phyloP scores from a whole-genome alignment of 2,329 filamentous ascomycete species.

The Colletotrichum sp. region DNA sequence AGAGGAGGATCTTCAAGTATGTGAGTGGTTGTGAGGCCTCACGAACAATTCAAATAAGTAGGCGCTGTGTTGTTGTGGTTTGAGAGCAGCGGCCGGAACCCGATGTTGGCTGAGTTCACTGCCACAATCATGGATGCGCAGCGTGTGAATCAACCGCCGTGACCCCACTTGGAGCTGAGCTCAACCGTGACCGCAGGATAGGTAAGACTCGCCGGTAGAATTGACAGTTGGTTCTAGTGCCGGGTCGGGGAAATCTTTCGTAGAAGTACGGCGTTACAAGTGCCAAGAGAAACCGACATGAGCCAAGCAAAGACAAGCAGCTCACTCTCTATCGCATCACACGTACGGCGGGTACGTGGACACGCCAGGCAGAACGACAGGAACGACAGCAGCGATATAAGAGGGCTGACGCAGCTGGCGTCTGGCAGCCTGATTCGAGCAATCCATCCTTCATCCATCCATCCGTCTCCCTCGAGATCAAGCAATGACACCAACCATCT shows the following conservation, averaged over 20 bases:
- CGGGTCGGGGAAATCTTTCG: not conserved
- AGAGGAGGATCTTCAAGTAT: not conserved
- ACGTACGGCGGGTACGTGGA: not conserved
- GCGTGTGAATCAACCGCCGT: not conserved
- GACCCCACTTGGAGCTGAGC: conserved; percentile 1
- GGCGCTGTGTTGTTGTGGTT: not conserved
- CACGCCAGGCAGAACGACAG: not conserved
- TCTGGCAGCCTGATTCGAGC: not conserved
- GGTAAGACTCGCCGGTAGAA: not conserved
- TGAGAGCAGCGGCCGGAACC: not conserved
- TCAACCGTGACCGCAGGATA: not conserved
- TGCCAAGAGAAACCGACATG: not conserved
- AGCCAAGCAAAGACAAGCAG: not conserved
- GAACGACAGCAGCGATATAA: not conserved
- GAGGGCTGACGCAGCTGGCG: conserved; percentile 2
- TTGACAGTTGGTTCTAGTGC: not conserved
- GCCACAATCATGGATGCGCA: not conserved
- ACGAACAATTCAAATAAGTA: not conserved
- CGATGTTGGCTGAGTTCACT: not conserved
- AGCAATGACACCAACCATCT: not conserved
- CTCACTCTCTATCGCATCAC: not conserved
- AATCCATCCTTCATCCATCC: not conserved
- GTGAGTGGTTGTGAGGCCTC: not conserved
- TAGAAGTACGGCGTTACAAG: not conserved
- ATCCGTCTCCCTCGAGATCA: not conserved